Conservation (phyloP, 2,329 filamentous ascomycete species). For the Plectosphaerella plurivora region DNA sequence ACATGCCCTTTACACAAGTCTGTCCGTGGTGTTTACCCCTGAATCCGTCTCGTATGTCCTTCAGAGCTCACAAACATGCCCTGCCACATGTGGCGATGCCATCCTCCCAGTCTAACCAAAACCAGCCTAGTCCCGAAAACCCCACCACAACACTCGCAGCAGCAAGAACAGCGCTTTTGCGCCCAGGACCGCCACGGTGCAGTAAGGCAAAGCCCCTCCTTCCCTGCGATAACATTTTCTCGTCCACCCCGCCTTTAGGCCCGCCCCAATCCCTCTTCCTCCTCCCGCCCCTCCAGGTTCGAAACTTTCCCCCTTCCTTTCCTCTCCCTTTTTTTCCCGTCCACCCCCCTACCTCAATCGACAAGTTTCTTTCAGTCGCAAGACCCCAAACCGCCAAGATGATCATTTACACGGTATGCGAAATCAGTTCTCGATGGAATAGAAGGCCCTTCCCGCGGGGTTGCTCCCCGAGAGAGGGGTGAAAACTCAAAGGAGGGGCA, state of each 20-base stretch:
- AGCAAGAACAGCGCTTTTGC: not conserved
- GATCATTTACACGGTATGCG: conserved; percentile 67
- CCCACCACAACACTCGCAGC: conserved; percentile 12
- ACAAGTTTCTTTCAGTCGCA: conserved; percentile 3
- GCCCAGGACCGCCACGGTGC: not conserved
- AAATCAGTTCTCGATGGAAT: not conserved
- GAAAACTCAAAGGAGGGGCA: not conserved
- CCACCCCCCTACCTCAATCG: conserved; percentile 12
- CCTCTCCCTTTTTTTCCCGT: conserved; percentile 7
- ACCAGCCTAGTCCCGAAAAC: conserved; percentile 10
- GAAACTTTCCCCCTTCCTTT: conserved; percentile 10
- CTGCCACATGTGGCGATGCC: too few relatives aligned
- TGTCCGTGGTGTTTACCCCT: too few relatives aligned
- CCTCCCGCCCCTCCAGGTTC: conserved; percentile 11
- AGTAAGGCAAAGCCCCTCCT: not conserved
- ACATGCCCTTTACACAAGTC: not conserved
- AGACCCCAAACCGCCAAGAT: conserved; percentile 50
- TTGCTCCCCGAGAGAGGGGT: not conserved
- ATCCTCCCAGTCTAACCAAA: not conserved
- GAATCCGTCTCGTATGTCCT: too few relatives aligned
- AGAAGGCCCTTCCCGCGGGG: not conserved
- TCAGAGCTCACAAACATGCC: too few relatives aligned
- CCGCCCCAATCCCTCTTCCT: not conserved
- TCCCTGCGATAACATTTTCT: not conserved
- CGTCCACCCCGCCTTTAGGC: not conserved